Base-by-base conservation (phyloP, 2,329 filamentous ascomycete genomes). In the Hypoxylon sp. region DNA sequence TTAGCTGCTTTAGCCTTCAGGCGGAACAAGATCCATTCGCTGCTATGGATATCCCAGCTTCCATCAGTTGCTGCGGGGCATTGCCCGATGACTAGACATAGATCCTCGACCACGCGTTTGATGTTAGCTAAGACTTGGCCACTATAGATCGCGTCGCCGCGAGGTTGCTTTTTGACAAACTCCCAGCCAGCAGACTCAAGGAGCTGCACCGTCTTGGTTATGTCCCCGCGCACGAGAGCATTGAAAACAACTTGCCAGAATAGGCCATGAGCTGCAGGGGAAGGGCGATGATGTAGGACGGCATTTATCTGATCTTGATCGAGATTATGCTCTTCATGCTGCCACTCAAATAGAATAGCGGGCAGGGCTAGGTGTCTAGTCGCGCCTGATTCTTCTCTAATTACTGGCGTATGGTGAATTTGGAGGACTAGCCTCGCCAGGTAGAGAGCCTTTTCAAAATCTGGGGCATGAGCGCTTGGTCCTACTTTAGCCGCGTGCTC, bases 211-310 rank as follows among this genome's bases (percentile, higher is more conserved):
- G 91, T 90, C 45, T 88, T 88, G 13, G 79, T 73, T 46, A 97
- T 86, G 63, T 91, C 90, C 45, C 94, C 95, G 50, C 94, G 91
- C 25, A 97, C 83, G 21, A 94, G 83, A 13, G 89, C 84, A 60
- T 88, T 88, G 73, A 91, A 92, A n/a, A 97, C 83, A 1, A 89
- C 89, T 75, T 94, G 92, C 95, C 95, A 98, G 80, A 93, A 98
- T 36, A 91, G 83, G 25, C 85, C 83, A 74, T 96, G 92, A 46
- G 89, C 89, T 1, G 93, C 91, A 21, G 94, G 93, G 65, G 92
- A 92, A 0, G 92, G 92, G 49, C 85, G 85, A 72, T 89, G 81
- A 28, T 85, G 84, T 68, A 87, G 82, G 23, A 98, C 74, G 3
- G 89, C 84, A 38, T 88, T 83, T 23, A 92, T 82, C 74, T 94